Conservation (phyloP, 139 green algal species). For the Pseudopediastrum boryanum region DNA sequence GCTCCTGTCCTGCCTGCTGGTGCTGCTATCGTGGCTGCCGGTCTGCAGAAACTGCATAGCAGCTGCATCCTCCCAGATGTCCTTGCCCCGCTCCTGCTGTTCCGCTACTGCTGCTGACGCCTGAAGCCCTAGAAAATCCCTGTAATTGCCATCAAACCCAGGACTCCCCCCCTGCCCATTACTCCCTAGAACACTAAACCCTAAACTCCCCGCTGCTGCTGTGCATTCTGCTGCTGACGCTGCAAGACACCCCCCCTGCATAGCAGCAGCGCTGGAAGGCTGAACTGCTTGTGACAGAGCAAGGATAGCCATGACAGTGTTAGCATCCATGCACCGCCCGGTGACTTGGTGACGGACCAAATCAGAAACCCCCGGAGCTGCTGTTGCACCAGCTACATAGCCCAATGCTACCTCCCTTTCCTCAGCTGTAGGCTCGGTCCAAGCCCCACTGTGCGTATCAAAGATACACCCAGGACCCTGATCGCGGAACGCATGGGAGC, state of each 20-base stretch:
- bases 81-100: background rate
- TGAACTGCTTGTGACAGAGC: no score
- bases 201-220: slow-evolving; percentile 1
- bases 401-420: no score
- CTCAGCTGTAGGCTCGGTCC: no score
- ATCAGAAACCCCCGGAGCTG: no score
- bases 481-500: no score
- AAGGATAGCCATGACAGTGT: background rate
- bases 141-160: background rate
- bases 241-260: background rate
- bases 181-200: no score
- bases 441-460: no score
- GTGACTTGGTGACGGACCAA: no score
- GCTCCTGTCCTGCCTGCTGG: background rate
- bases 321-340: slow-evolving; percentile 16
- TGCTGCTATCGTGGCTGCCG: background rate
- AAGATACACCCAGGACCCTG: no score
- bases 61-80: slow-evolving; percentile 7
- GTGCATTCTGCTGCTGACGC: background rate
- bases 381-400: no score
- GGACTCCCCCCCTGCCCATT: background rate
- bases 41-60: background rate
- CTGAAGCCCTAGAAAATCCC: background rate
- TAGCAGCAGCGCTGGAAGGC: no score
- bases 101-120: background rate